These are phyloP conservation scores for Gyromitra esculenta DNA, from an alignment of 2,329 filamentous ascomycete genomes.

Conservation along the genomic window DNA sequence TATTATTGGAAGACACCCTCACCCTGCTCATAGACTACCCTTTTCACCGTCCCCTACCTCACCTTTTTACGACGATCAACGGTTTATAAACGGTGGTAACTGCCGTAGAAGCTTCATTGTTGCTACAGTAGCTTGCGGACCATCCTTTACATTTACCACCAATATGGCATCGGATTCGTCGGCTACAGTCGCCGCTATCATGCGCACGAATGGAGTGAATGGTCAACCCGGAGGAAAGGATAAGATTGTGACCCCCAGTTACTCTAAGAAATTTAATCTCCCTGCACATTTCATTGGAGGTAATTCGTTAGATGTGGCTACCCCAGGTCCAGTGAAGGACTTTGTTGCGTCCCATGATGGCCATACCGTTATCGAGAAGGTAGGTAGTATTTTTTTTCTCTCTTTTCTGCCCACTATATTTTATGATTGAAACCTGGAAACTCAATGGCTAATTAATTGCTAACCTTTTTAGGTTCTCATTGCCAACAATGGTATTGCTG, in stretches of 20 bases:
- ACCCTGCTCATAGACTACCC: slow-evolving; percentile 10
- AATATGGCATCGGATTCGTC: slow-evolving; percentile 51
- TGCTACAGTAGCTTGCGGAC: slow-evolving; percentile 3
- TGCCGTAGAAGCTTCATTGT: slow-evolving; percentile 22
- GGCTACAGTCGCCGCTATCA: slow-evolving; percentile 48
- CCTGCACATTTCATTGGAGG: slow-evolving; percentile 96
- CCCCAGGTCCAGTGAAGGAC: slow-evolving; percentile 90
- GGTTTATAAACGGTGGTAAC: slow-evolving; percentile 24
- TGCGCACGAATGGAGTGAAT: slow-evolving; percentile 45
- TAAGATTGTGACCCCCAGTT: slow-evolving; percentile 71
- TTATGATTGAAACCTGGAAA: neutral
- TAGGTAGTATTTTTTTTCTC: slow-evolving; percentile 61
- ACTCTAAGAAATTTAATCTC: slow-evolving; percentile 82
- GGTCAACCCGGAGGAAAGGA: slow-evolving; percentile 55
- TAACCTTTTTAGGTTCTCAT: slow-evolving; percentile 79
- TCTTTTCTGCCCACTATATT: neutral
- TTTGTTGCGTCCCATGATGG: slow-evolving; percentile 90
- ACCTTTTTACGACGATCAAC: slow-evolving; percentile 2
- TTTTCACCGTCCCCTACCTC: slow-evolving; percentile 3
- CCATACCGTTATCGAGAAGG: slow-evolving; percentile 98
- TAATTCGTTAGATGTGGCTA: slow-evolving; percentile 82
- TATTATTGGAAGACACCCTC: slow-evolving; percentile 27
- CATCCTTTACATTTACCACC: neutral
- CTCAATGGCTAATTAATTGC: slow-evolving; percentile 50
- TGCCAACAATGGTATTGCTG: slow-evolving; percentile 99